These are phyloP conservation scores for Leccinum pachyderme DNA, from an alignment of 1,284 basidiomycete species.

Conservation along the genomic window DNA sequence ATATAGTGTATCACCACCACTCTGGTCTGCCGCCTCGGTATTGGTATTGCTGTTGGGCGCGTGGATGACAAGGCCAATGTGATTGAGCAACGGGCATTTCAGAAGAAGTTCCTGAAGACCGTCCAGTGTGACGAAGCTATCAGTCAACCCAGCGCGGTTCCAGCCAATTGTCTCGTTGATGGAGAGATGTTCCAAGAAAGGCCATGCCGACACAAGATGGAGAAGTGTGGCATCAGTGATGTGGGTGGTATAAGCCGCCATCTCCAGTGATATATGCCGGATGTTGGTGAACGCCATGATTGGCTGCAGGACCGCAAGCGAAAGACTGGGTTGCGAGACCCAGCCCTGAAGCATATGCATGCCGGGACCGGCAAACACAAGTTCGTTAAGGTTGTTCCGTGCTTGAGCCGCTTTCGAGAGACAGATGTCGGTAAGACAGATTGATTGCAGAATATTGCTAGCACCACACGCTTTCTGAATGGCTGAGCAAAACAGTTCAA, in stretches of 20 bases:
- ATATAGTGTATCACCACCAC: too few species aligned
- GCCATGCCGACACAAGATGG: too few species aligned
- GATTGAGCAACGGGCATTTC: not conserved
- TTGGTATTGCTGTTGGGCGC: too few species aligned
- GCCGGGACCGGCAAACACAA: too few species aligned
- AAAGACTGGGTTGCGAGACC: not conserved
- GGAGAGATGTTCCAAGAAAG: not conserved
- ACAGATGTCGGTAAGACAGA: not conserved
- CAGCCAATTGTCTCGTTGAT: not conserved
- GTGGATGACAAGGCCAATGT: not conserved
- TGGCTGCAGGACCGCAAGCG: not conserved
- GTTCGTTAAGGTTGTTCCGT: too few species aligned
- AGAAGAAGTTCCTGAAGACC: not conserved
- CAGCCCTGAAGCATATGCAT: not conserved
- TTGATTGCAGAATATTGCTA: not conserved
- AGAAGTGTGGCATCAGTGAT: too few species aligned
- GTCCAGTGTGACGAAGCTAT: not conserved
- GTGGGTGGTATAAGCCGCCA: too few species aligned
- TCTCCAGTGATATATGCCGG: not conserved
- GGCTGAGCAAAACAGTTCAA: not conserved
- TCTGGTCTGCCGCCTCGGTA: not conserved
- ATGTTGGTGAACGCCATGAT: not conserved
- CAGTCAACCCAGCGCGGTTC: not conserved
- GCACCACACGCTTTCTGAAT: not conserved
- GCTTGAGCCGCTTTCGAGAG: not conserved